Base-by-base conservation (phyloP, 2,329 filamentous ascomycete genomes). In the Xylariales sp. region DNA sequence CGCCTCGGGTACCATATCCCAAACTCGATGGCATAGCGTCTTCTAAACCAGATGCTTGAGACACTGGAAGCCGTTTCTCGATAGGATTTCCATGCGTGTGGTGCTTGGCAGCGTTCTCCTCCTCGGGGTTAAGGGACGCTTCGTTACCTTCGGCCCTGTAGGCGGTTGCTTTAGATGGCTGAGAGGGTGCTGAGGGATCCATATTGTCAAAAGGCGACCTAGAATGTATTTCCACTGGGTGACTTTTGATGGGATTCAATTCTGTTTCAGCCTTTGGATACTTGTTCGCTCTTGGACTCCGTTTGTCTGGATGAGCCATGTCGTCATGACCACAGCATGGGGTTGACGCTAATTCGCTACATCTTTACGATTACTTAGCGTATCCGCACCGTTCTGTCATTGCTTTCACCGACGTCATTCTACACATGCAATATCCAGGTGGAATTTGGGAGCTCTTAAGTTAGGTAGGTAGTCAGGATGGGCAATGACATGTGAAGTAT, bases 131-230 rank as follows among this genome's bases (percentile, higher is more conserved):
- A 1, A 46, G 46, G n/a, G 53, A 53, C 2, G 46, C 50, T 2
- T 52, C 46, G 40, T 59, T 60, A 25, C 49, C 52, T 42, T 51
- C 43, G 5, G 48, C 49, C 27, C 52, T 38, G 47, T 61, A 61
- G 20, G 51, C 54, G 1, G 52, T 43, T 27, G 43, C 42, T 9
- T 41, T 42, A 4, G 57, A 50, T 3, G 58, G 58, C 15, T 60
- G 57, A 4, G 52, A 34, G 22, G 46, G 47, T 34, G 47, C 49
- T 14, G 55, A 54, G 25, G 56, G 52, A 15, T 59, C 50, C 58
- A 60, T 58, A 10, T 19, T 49, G 29, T 14, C n/a, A n/a, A n/a
- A 3, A 16, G 11, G 9, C 16, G 12, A 15, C n/a, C n/a, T 28
- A 14, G 8, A 22, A n/a, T 12, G 21, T 9, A 14, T 1, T 37